Evolutionary conservation across 441 rosid species (phyloP), one percentile per base, ranked within the genome.

Genomic region (Pelargonium fulgidum): DNA sequence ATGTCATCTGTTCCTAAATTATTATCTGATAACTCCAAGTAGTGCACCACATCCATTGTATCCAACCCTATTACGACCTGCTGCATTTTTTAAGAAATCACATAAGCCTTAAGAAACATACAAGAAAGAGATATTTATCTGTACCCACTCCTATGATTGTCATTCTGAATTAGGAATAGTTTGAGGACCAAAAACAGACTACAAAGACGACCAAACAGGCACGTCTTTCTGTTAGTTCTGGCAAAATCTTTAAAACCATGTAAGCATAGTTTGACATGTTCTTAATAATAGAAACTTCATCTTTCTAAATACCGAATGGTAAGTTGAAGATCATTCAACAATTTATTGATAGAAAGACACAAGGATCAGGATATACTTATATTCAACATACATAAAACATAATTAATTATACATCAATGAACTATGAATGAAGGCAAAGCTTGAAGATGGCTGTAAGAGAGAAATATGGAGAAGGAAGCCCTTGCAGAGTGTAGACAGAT

Each of bases 61-160:
- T 94, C 96, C 76, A 90, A 85, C 48, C 99, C 99, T 76, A 91
- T 72, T 69, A 94, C 79, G 33, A 85, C 90, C 90, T 92, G 98
- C 99, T 94, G 92, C 85, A 83, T 79, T 70, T 68, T 56, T 75
- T 47, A 70, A 63, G 42, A 76, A 77, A 63, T 36, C 41, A 36
- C 11, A 44, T 0, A 24, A 71, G 66, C 26, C 66, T 69, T 64
- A 4, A 65, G 14, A 48, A 48, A 13, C 14, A 11, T 48, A 48
- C 56, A 48, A 48, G 56, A 22, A 36, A 63, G 29, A 65, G 63
- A 41, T 65, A 73, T 47, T 44, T 2, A 59, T 33, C 14, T 12
- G 47, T 47, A 64, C 14, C 8, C n/a, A 10, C 17, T 61, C 36
- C 65, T 22, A 61, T 14, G 52, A 14, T 13, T 48, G 56, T 13